Conservation (phyloP, 2,329 filamentous ascomycete species). For the Fusarium continuum region DNA sequence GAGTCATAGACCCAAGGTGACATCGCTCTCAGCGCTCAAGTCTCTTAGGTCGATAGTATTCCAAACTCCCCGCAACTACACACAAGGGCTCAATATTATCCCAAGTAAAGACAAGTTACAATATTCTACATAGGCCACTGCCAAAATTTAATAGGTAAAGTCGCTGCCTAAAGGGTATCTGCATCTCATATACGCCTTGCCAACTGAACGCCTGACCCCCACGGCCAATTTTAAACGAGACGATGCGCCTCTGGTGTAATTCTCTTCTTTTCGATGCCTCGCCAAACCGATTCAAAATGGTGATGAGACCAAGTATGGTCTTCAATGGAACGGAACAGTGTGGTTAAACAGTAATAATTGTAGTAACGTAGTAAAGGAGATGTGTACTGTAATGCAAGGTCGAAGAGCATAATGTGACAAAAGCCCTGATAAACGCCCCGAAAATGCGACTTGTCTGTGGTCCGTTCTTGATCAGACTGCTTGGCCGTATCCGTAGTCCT, state of each 20-base stretch:
- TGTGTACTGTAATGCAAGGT: constrained; percentile 36
- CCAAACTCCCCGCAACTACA: not conserved
- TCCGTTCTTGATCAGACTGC: constrained; percentile 21
- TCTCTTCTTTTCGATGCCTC: not conserved
- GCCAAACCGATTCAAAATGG: constrained; percentile 11
- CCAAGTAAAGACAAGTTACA: not conserved
- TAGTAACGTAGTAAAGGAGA: constrained; percentile 40
- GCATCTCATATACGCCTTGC: constrained; percentile 5
- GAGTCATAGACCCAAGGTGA: no score
- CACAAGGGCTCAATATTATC: not conserved
- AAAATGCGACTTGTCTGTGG: constrained; percentile 35
- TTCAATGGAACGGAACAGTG: constrained; percentile 18
- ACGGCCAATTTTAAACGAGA: not conserved
- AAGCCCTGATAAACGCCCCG: constrained; percentile 35
- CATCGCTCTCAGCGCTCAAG: not conserved
- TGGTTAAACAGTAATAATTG: constrained; percentile 35
- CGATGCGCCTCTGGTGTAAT: not conserved
- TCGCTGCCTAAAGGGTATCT: constrained; percentile 14
- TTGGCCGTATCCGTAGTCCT: constrained; percentile 30
- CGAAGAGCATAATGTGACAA: constrained; percentile 33
- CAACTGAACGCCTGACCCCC: not conserved
- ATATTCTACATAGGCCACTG: constrained; percentile 2
- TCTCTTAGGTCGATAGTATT: not conserved
- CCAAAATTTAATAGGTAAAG: not conserved
- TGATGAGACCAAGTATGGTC: constrained; percentile 10